A percentile compares a stretch with the other conserved stretches of the same genome.
These are phyloP conservation scores for Penicillium sp. DNA, from an alignment of 2,329 filamentous ascomycete genomes.

Conservation along the genomic window DNA sequence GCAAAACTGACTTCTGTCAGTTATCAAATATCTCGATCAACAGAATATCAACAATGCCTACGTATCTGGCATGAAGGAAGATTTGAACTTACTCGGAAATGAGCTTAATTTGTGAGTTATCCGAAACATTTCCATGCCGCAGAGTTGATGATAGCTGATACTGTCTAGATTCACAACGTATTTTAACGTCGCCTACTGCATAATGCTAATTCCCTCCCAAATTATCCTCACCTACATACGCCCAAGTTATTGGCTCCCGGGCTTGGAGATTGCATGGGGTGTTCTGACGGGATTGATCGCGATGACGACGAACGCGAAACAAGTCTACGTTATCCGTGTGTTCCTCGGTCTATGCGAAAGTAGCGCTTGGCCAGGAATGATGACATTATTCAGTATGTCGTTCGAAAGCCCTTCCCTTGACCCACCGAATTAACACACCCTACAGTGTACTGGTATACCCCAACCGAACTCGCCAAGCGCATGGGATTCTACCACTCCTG, in stretches of 20 bases:
- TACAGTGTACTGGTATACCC: slow-evolving; percentile 40
- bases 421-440: background rate
- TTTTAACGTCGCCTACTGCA: slow-evolving; percentile 41
- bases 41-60: slow-evolving; percentile 30
- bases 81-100: slow-evolving; percentile 22
- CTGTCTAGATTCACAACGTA: slow-evolving; percentile 37
- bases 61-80: slow-evolving; percentile 29
- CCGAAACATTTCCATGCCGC: no score
- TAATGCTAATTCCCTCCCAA: slow-evolving; percentile 43
- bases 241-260: slow-evolving; percentile 31
- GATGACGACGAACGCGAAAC: slow-evolving; percentile 28
- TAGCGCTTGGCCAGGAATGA: slow-evolving; percentile 32
- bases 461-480: slow-evolving; percentile 35
- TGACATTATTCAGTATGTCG: slow-evolving; percentile 30
- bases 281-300: slow-evolving; percentile 31
- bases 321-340: slow-evolving; percentile 31
- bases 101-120: slow-evolving; percentile 23
- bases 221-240: slow-evolving; percentile 40
- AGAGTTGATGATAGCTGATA: background rate
- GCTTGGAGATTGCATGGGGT: slow-evolving; percentile 30
- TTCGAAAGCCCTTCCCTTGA: background rate
- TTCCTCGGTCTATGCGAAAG: slow-evolving; percentile 33
- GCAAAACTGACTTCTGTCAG: slow-evolving; percentile 5
- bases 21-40: slow-evolving; percentile 28
- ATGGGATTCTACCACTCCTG: slow-evolving; percentile 35